Conservation (phyloP, 2,329 filamentous ascomycete species). For the Escovopsis sp. region DNA sequence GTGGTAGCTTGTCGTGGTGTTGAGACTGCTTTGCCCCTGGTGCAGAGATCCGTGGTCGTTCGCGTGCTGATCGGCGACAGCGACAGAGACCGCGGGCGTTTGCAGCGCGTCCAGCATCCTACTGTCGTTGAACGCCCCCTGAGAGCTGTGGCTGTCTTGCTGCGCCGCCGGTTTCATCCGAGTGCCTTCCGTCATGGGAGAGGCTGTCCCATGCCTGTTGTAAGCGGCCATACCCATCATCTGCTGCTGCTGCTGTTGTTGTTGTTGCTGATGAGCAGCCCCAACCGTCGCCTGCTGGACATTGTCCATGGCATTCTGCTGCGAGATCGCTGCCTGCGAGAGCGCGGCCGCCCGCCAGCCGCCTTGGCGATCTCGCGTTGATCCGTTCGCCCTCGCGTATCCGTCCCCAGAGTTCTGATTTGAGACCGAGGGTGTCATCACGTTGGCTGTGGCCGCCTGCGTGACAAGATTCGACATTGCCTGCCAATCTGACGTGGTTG, state of each 20-base stretch:
- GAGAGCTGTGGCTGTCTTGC: slow-evolving; percentile 18
- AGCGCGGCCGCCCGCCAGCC: slow-evolving; percentile 2
- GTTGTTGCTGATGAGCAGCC: slow-evolving; percentile 1
- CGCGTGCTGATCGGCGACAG: slow-evolving; percentile 1
- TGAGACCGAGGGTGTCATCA: slow-evolving; percentile 1
- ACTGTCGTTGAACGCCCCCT: slow-evolving; percentile 13
- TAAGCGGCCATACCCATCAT: slow-evolving; percentile 9
- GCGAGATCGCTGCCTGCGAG: slow-evolving; percentile 6
- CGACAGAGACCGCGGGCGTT: slow-evolving; percentile 1
- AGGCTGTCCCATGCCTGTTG: slow-evolving; percentile 14
- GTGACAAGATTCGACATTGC: background rate
- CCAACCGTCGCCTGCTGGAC: slow-evolving; percentile 14
- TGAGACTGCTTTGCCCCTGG: background rate
- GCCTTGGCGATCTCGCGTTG: background rate
- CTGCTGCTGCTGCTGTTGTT: slow-evolving; percentile 1
- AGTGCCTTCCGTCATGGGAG: slow-evolving; percentile 14
- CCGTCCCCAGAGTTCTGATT: slow-evolving; percentile 1
- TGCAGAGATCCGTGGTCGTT: background rate
- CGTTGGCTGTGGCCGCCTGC: background rate
- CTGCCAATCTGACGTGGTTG: slow-evolving; percentile 2
- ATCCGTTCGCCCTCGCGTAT: background rate
- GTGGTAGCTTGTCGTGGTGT: slow-evolving; percentile 8
- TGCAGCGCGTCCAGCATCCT: slow-evolving; percentile 3
- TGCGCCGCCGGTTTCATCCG: slow-evolving; percentile 18
- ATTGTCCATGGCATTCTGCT: slow-evolving; percentile 10